Base-by-base conservation (phyloP, 139 green algal genomes). In the Astrephomene gubernaculifera region DNA sequence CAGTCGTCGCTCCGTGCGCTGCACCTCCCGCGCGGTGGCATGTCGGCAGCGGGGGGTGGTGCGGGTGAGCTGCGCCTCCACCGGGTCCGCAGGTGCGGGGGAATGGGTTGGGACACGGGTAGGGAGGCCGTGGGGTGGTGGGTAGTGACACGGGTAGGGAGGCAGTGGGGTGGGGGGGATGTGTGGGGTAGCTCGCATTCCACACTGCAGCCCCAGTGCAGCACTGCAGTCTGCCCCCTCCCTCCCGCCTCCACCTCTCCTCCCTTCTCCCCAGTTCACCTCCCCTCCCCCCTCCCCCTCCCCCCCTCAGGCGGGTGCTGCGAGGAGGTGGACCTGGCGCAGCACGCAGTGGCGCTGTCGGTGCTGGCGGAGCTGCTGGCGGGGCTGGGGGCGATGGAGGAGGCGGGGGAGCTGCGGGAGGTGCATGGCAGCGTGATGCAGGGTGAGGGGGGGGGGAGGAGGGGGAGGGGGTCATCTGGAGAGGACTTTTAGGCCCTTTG, bases 281-380 rank as follows among this genome's bases (percentile, higher is more conserved):
- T n/a, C n/a, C n/a, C n/a, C n/a, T n/a, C 49, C 29, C 64, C 31
- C 31, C 5, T 25, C 5, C 64, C 64, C 24, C 64, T 6, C 31
- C 64, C 33, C 64, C 41, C 33, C 21, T 57, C 71, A 79, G 71
- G 71, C 44, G 71, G 71, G n/a, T 41, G n/a, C 44, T 79, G 71
- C 71, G 71, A 63, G n/a, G 44, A 64, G 44, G 71, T 79, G 71
- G 71, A 79, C 71, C 71, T 79, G 71, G 71, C 71, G 44, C 71
- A 79, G 71, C 71, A 79, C 44, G 10, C 21, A 1, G 44, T 79
- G 71, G 71, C 71, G 71, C 71, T 79, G 71, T 44, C 71, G n/a
- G 71, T 10, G 43, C 71, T 79, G 71, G 71, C 71, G 29, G 44
- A 31, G n/a, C 6, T 14, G n/a, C 71, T 79, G 71, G 71, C 14